Evolutionary conservation across 768 basidiomycete genomes (phyloP), one percentile per base, ranked within the genome.

Genomic region (Panaeolus cyanescens): DNA sequence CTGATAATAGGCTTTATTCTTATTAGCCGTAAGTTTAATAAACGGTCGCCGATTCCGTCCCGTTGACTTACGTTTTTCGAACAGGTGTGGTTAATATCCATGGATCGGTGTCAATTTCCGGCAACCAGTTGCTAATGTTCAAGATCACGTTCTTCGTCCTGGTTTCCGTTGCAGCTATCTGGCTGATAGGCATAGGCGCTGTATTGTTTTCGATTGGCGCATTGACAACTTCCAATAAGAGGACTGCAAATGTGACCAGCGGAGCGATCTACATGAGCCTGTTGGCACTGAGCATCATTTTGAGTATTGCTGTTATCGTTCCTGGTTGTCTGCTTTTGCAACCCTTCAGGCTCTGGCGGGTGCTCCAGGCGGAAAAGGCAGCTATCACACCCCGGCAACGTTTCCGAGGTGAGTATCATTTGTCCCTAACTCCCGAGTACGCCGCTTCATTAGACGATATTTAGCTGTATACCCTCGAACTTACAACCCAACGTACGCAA

Each of bases 291-390:
- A 75, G 81, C 4, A 74, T 90, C 59, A 69, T 91, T 25, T 70
- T 93, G 54, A 88, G 83, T 65, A 72, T 88, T 22, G 89, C 90
- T 19, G 80, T 92, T 59, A 83, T 91, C 53, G 78, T 85, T 55
- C 92, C 92, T 9, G 92, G 83, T 20, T 71, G 92, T 25, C 81
- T 92, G 39, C 63, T 93, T 63, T 78, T 95, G n/a, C 91, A 92
- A 70, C 90, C 90, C 7, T 62, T 82, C 33, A 81, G 86, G 31
- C 72, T 93, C 25, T 85, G 84, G 83, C 77, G 72, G 55, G 82
- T 89, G 19, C 61, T 85, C 37, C 78, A 79, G 31, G 80, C 83
- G 3, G 85, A 89, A 68, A 81, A 76, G 61, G 77, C 79, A 32
- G 87, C 89, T 9, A 67, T 89, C 20, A 95, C 92, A 7, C 92